A percentile compares a stretch with the other conserved stretches of the same genome.
These are phyloP conservation scores for Nepenthes mirabilis DNA, from an alignment of 148 eudicot genomes.

Conservation along the genomic window DNA sequence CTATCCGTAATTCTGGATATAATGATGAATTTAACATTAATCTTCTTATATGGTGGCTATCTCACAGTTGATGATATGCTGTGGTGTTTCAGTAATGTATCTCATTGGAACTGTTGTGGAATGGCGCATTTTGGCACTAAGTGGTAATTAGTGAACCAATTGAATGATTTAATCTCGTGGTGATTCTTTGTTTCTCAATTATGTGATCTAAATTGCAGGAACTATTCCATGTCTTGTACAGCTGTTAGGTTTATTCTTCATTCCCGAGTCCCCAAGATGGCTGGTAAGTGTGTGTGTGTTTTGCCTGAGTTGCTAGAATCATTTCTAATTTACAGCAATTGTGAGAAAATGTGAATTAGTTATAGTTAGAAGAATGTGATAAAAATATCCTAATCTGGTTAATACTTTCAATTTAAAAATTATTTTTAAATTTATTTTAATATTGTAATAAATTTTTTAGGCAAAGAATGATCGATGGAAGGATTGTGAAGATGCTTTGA, in stretches of 20 bases:
- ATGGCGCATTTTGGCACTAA: constrained; percentile 50
- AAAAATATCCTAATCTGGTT: neutral
- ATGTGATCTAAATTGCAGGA: constrained; percentile 29
- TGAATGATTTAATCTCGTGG: neutral
- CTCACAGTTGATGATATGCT: constrained; percentile 54
- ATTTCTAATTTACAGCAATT: too few species aligned
- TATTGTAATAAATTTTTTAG: constrained; percentile 13
- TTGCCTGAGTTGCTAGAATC: too few species aligned
- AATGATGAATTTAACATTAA: constrained; percentile 2
- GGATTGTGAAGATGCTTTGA: constrained; percentile 46
- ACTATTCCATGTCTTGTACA: constrained; percentile 43
- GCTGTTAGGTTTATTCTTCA: constrained; percentile 46
- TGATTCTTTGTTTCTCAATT: neutral
- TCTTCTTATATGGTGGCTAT: constrained; percentile 9
- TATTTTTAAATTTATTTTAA: neutral
- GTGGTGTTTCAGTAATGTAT: constrained; percentile 52
- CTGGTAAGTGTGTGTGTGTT: constrained; percentile 27
- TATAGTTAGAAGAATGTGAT: too few species aligned
- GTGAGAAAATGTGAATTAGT: too few species aligned
- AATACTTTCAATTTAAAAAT: neutral
- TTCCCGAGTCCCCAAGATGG: constrained; percentile 84
- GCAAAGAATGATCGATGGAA: constrained; percentile 41
- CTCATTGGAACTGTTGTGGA: constrained; percentile 36
- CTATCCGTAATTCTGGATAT: neutral
- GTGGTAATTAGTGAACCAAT: constrained; percentile 25